phyloP scores from a whole-genome alignment of 2,329 filamentous ascomycete species.

The Aspergillus costaricaensis region DNA sequence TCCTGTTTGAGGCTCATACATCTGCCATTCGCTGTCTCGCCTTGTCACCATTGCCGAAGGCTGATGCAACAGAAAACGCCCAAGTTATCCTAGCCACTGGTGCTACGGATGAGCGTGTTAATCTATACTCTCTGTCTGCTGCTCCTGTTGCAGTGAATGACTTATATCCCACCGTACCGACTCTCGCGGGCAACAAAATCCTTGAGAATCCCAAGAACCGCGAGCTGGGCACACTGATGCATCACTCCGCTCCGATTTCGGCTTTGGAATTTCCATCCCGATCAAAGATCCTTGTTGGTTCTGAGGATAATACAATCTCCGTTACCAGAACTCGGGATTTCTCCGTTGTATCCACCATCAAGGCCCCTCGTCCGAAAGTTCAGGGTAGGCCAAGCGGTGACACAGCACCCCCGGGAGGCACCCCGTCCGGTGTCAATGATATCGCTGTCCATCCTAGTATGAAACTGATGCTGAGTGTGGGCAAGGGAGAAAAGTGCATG shows the following conservation, averaged over 20 bases:
- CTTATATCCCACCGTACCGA: constrained; percentile 62
- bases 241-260: constrained; percentile 83
- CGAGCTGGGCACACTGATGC: constrained; percentile 81
- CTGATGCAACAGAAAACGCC: constrained; percentile 56
- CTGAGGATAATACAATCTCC: constrained; percentile 88
- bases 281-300: constrained; percentile 81
- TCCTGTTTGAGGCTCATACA: constrained; percentile 90
- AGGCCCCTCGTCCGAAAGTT: constrained; percentile 80
- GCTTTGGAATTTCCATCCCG: constrained; percentile 78
- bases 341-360: constrained; percentile 83
- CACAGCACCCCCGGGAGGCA: constrained; percentile 77
- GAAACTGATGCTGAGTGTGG: constrained; percentile 93
- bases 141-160: constrained; percentile 61
- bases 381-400: constrained; percentile 83
- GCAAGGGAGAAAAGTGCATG: constrained; percentile 87
- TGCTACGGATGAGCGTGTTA: constrained; percentile 90
- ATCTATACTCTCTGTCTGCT: constrained; percentile 85
- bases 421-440: constrained; percentile 87
- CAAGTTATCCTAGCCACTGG: constrained; percentile 90
- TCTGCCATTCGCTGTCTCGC: constrained; percentile 89
- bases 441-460: constrained; percentile 95
- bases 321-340: constrained; percentile 87
- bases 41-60: constrained; percentile 72
- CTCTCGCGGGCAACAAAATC: constrained; percentile 70
- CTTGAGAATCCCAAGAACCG: constrained; percentile 84